Base-by-base conservation (phyloP, 495 filamentous ascomycete genomes). In the Chaetomium tenue region DNA sequence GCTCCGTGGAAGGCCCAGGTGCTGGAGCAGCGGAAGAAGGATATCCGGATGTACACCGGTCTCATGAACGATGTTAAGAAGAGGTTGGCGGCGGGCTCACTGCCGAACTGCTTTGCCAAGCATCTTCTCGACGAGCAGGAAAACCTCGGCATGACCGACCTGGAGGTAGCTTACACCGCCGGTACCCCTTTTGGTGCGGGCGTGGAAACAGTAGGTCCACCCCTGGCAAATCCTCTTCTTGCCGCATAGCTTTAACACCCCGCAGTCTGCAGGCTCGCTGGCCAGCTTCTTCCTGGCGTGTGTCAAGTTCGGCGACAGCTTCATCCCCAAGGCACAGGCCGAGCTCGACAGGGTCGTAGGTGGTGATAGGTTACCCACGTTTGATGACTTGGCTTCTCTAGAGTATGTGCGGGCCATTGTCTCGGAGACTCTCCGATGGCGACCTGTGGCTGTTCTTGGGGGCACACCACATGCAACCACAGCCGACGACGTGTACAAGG, bases 171-270 rank as follows among this genome's bases (percentile, higher is more conserved):
- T 2, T 86, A 83, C 67, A 74, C 85, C 1, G 83, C 84, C 5
- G 83, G 83, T 13, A 81, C 80, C 0, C 76, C 88, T 6, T 88
- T 88, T 62, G 85, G 84, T 3, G 87, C 87, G 15, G 87, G 87
- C 15, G 81, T 83, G n/a, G 87, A 89, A 70, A 89, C 87, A 5
- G 85, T 85, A 56, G 75, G 74, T 37, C 33, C 68, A 5, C 30
- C 81, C 37, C 3, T 46, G 12, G n/a, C 11, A 15, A 15, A 15
- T 6, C 11, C 23, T 18, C 18, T 9, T 46, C 16, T 78, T 78
- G 20, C 80, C 78, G 0, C 66, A 81, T 60, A 33, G 74, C 81
- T 39, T 76, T 87, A 22, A 86, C 76, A 22, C 72, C 33, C 5
- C 30, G 26, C 40, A 77, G 75, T 77, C 75, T 0, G 71, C 74